Evolutionary conservation across 176 grass and related monocot species (phyloP).

Genomic region (Avena sativa): DNA sequence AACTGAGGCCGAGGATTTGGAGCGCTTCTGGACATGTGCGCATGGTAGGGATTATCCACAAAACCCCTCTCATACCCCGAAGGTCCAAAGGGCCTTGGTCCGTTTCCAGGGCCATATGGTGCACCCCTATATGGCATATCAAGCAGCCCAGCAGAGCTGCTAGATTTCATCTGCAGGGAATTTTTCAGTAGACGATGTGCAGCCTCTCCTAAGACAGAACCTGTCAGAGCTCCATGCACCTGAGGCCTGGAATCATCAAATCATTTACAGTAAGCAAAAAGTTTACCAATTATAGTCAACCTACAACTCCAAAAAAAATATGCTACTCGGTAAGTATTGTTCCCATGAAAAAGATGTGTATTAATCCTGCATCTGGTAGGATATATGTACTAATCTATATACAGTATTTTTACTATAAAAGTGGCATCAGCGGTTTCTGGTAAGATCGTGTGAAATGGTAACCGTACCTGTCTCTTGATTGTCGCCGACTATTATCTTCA

Average conservation of each 20-base stretch:
- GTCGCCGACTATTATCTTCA: constrained; percentile 84
- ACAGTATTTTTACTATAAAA: neutral
- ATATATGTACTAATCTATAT: constrained; percentile 15
- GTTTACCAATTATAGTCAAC: constrained; percentile 13
- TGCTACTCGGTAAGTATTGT: constrained; percentile 1
- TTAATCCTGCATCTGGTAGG: constrained; percentile 32
- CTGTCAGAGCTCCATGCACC: constrained; percentile 82
- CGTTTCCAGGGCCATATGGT: constrained; percentile 49
- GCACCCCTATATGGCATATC: constrained; percentile 64
- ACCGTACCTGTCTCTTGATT: constrained; percentile 77
- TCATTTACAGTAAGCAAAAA: constrained; percentile 18
- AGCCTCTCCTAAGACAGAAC: constrained; percentile 80
- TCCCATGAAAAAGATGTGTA: constrained; percentile 24
- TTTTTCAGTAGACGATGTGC: constrained; percentile 96
- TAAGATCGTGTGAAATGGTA: constrained; percentile 29
- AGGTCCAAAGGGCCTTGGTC: constrained; percentile 65
- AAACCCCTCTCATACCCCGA: constrained; percentile 79
- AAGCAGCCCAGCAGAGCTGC: constrained; percentile 63
- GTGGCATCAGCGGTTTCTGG: constrained; percentile 6
- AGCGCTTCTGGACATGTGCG: constrained; percentile 54
- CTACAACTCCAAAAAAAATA: constrained; percentile 25
- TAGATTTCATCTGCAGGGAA: constrained; percentile 81
- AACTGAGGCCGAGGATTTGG: constrained; percentile 68
- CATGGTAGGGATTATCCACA: constrained; percentile 38
- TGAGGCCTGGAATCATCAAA: constrained; percentile 66